Base-by-base conservation (phyloP, 2,329 filamentous ascomycete species). In the Parastagonospora nodorum region DNA sequence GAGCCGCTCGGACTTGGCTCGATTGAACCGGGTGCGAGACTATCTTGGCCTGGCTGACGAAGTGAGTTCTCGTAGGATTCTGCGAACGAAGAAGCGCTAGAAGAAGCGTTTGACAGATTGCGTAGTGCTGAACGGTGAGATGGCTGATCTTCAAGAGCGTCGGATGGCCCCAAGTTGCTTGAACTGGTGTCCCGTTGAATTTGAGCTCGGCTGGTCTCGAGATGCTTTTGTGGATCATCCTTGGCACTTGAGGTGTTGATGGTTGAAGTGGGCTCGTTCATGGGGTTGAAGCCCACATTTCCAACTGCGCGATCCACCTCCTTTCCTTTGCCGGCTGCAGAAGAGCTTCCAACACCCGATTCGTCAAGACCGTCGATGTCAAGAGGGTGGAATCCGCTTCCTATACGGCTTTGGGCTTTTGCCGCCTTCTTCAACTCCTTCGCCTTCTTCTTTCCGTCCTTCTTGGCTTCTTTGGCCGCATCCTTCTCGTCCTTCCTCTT, bases 41-140 rank as follows among this genome's bases (percentile, higher is more conserved):
- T 68, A 33, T 54, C 60, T 11, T 64, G 64, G 8, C 57, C 56
- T 8, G 60, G 66, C 12, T 62, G 67, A 27, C 53, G 63, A 27
- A 66, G 50, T 12, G 67, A 69, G 15, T 65, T 66, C 35, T 64
- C 48, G 59, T 87, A 28, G 78, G 87, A 89, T 43, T 93, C 90
- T 0, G 85, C 79, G 10, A 87, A 79, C 0, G 90, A 96, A 0
- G 92, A 95, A 8, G 87, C 86, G 0, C 89, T 84, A 0, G 92
- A 96, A 0, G 92, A 96, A 1, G 90, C 88, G 61, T 88, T 96
- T 55, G 91, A 96, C 74, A 94, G 86, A 61, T 95, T 88, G 19
- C 91, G 85, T 14, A 94, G 78, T 68, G 92, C 88, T 1, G 88
- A 89, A 4, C 84, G 83, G 35, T 84, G 73, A 42, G 78, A 76